Base-by-base conservation (phyloP, 1,139 yeast genomes). In the Debaryomyces sp. region DNA sequence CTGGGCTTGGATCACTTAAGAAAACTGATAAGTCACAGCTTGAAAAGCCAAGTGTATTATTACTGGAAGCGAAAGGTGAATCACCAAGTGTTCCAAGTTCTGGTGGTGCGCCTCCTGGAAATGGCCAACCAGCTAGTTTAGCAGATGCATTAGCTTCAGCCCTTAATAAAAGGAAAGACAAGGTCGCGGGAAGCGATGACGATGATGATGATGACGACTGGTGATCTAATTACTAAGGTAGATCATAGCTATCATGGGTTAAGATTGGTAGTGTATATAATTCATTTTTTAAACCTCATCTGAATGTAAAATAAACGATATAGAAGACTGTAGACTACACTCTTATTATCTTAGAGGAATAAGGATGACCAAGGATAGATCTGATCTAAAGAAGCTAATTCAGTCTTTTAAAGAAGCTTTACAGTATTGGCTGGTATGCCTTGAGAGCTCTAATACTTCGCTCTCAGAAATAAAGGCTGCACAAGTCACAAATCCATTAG, bases 81-180 rank as follows among this genome's bases (percentile, higher is more conserved):
- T 61, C 73, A 2, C 64, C 64, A 2, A 55, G 68, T 2, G 46
- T 62, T 8, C 54, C 70, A 2, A 46, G 63, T 2, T 44, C 74
- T n/a, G n/a, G n/a, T 7, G 58, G 70, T 3, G 62, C 68, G 6
- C 66, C 72, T 2, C 72, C 73, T 9, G 68, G 70, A 3, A 67
- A 71, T 0, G 81, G 81, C 2, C 79, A 70, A 48, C 85, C 85
- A 2, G 85, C 80, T 1, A 78, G 81, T 41, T 71, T 91, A 46
- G 96, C 96, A 0, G 96, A 89, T 66, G 96, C 96, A 0, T 73
- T 92, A 47, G 92, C 96, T 4, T 89, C 87, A 24, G 98, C 98
- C 1, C 76, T 92, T 56, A 87, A 78, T 58, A 81, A 84, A 53
- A 80, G 98, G 60, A 92, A 92, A 70, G 83, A 80, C 30, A 90